These are phyloP conservation scores for Skeletonema costatum DNA, from an alignment of 108 stramenopile genomes.

Conservation along the genomic window DNA sequence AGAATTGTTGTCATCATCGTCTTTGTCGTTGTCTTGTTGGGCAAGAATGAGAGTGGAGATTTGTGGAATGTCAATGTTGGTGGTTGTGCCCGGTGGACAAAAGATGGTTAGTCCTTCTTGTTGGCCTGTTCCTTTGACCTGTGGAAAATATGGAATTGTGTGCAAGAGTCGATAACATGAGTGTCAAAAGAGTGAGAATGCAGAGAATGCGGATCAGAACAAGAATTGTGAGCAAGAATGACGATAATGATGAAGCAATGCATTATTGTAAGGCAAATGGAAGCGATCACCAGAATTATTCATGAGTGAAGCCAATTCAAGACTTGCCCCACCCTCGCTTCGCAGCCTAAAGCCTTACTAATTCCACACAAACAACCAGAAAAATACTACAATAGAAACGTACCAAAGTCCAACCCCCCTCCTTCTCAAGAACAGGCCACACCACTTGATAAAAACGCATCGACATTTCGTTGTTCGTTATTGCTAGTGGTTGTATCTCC, in stretches of 20 bases:
- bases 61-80: background rate
- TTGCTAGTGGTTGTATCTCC: background rate
- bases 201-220: background rate
- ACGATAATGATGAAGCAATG: no score
- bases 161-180: no score
- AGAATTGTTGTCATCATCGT: background rate
- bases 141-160: background rate
- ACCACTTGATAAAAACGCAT: slow-evolving; percentile 55
- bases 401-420: slow-evolving; percentile 61
- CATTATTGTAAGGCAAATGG: no score
- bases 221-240: no score
- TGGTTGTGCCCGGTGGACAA: slow-evolving; percentile 45
- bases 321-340: no score
- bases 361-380: background rate
- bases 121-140: slow-evolving; percentile 44
- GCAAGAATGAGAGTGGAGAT: background rate
- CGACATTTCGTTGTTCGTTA: slow-evolving; percentile 44
- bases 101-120: slow-evolving; percentile 46
- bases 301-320: no score
- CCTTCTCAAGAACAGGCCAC: slow-evolving; percentile 55
- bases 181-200: background rate
- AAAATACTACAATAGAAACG: slow-evolving; percentile 3
- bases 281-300: no score
- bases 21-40: background rate
- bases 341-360: no score